Percentiles rank a stretch among this genome's conserved stretches.
These are phyloP conservation scores for Ophiosphaerella narmari DNA, from an alignment of 2,329 filamentous ascomycete genomes.

Conservation along the genomic window DNA sequence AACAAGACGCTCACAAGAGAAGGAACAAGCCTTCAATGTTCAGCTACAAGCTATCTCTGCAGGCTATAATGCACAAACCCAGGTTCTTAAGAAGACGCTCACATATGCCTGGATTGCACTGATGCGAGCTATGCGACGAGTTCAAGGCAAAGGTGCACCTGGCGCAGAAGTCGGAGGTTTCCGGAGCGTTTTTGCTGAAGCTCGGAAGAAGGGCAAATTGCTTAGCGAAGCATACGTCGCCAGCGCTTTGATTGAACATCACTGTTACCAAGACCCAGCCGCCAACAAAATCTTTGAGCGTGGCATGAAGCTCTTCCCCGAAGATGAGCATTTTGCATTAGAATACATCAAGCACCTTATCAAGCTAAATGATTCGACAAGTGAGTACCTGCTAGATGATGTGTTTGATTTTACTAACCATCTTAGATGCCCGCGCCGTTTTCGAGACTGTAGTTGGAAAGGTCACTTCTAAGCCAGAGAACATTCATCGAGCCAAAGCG, in stretches of 20 bases:
- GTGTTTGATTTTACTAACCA: constrained; percentile 10
- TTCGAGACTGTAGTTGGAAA: constrained; percentile 93
- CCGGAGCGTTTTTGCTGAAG: constrained; percentile 86
- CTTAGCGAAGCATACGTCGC: constrained; percentile 95
- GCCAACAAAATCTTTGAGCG: constrained; percentile 96
- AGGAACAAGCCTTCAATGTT: constrained; percentile 58
- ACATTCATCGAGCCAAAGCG: constrained; percentile 74
- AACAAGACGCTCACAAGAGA: constrained; percentile 45
- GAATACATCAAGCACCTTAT: constrained; percentile 96
- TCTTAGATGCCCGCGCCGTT: constrained; percentile 83
- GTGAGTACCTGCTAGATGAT: constrained; percentile 59
- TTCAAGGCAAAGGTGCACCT: constrained; percentile 76
- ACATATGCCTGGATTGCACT: constrained; percentile 95
- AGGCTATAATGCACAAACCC: constrained; percentile 72
- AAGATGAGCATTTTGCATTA: constrained; percentile 89
- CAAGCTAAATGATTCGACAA: constrained; percentile 88
- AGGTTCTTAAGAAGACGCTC: constrained; percentile 79
- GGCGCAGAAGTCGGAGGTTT: constrained; percentile 71
- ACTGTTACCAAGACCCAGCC: constrained; percentile 92
- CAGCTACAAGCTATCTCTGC: constrained; percentile 65
- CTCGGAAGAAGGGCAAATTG: constrained; percentile 81
- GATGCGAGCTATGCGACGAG: constrained; percentile 89
- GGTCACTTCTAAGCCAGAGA: constrained; percentile 76
- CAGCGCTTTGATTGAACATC: constrained; percentile 88
- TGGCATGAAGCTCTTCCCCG: constrained; percentile 88